Percentiles rank a stretch among this genome's conserved stretches.
phyloP scores from a whole-genome alignment of 371 early-diverging fungal species.

The Mortierella sp. region DNA sequence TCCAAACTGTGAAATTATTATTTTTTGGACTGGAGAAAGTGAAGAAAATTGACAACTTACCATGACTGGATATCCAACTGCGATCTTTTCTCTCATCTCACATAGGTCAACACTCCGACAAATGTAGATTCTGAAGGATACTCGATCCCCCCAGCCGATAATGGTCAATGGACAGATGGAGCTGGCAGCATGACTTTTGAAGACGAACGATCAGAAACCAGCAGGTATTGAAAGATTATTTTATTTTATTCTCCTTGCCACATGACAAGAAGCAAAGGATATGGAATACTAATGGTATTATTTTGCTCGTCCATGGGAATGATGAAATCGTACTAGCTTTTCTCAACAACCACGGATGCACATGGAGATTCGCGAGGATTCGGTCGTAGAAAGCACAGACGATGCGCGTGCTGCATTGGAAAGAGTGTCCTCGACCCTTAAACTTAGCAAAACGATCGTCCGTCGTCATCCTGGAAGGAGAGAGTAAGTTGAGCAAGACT shows the following conservation, averaged over 20 bases:
- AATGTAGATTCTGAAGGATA: constrained; percentile 62
- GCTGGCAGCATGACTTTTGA: constrained; percentile 34
- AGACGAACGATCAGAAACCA: constrained; percentile 50
- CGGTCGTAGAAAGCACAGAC: constrained; percentile 39
- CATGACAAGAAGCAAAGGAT: too few species aligned
- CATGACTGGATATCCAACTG: constrained; percentile 35
- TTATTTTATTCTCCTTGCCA: too few species aligned
- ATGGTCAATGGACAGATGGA: constrained; percentile 57
- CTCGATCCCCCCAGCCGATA: constrained; percentile 64
- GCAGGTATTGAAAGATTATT: constrained; percentile 28
- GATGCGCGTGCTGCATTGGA: constrained; percentile 47
- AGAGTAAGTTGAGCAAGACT: constrained; percentile 50
- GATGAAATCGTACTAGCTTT: constrained; percentile 14
- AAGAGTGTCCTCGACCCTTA: constrained; percentile 37
- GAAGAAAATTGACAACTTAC: too few species aligned
- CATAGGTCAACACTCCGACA: constrained; percentile 50
- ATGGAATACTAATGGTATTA: too few species aligned
- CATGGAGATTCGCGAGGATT: constrained; percentile 45
- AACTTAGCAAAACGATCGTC: constrained; percentile 39
- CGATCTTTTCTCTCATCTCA: constrained; percentile 28
- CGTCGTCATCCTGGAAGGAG: constrained; percentile 58
- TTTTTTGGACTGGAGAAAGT: too few species aligned
- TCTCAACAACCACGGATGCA: constrained; percentile 45
- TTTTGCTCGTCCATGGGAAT: too few species aligned
- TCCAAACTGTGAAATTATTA: too few species aligned